Conservation (phyloP, 2,329 filamentous ascomycete species). For the Hypoxylon sp. region DNA sequence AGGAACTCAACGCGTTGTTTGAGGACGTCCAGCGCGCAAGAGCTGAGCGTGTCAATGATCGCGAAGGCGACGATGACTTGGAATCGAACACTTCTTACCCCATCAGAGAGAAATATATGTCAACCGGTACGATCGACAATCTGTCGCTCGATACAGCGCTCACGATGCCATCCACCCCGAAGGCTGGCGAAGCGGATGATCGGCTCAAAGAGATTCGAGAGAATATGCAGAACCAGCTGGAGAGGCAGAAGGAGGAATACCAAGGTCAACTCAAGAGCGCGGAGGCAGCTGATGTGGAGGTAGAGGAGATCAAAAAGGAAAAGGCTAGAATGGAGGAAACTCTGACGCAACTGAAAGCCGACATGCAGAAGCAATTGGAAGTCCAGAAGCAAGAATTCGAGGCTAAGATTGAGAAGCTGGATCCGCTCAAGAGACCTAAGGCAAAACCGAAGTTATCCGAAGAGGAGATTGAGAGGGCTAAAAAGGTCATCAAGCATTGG, state of each 20-base stretch:
- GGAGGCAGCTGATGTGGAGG: constrained; percentile 79
- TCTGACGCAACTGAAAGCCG: constrained; percentile 80
- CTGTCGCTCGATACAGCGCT: constrained; percentile 94
- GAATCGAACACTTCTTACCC: constrained; percentile 92
- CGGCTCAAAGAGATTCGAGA: constrained; percentile 80
- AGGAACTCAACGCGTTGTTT: constrained; percentile 92
- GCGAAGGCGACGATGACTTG: constrained; percentile 88
- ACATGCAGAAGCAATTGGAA: constrained; percentile 89
- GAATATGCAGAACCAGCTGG: constrained; percentile 85
- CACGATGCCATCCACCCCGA: constrained; percentile 94
- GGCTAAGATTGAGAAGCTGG: constrained; percentile 82
- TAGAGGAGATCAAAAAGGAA: constrained; percentile 85
- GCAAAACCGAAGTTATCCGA: constrained; percentile 75
- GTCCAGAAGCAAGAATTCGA: constrained; percentile 88
- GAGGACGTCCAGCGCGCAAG: constrained; percentile 92
- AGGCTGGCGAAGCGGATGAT: constrained; percentile 80
- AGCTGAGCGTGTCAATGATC: constrained; percentile 76
- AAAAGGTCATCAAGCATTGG: constrained; percentile 79
- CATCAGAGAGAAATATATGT: constrained; percentile 93
- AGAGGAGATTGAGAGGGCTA: constrained; percentile 78
- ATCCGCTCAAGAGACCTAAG: constrained; percentile 71
- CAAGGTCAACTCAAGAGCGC: constrained; percentile 81
- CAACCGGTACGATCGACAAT: constrained; percentile 93
- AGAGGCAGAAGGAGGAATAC: constrained; percentile 86
- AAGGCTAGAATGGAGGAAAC: constrained; percentile 88